Evolutionary conservation across 2,329 filamentous ascomycete genomes (phyloP), one percentile per base, ranked within the genome.

Genomic region (Aspergillus sp.): DNA sequence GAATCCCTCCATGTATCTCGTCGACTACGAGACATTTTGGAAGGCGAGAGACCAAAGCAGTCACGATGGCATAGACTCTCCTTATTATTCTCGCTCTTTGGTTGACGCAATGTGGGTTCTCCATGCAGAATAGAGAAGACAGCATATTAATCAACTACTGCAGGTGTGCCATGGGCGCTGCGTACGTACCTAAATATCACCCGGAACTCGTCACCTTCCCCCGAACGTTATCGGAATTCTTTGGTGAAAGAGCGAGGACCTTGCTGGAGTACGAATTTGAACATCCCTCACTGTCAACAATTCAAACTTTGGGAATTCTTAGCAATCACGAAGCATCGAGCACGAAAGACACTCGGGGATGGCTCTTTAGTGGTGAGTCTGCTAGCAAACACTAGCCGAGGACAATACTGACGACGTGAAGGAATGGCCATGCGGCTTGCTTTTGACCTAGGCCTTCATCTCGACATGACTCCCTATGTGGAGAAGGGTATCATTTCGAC

Each of bases 221-320:
- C 7, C 30, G 30, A 7, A 7, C 30, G 30, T 11, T 32, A 32
- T 7, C 30, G 7, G 30, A 40, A 33, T 57, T 57, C 39, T 57
- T 57, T 38, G 51, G 48, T 19, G 51, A 42, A 5, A 44, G 53
- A 39, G 39, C 55, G 8, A 57, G 53, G 39, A 42, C 50, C 4
- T 43, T 58, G 4, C 45, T 58, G 27, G 53, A 58, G 27, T 44
- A 55, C 13, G 55, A n/a, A n/a, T n/a, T n/a, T n/a, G n/a, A n/a
- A n/a, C n/a, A n/a, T n/a, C n/a, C n/a, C n/a, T n/a, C n/a, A n/a
- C n/a, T n/a, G n/a, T n/a, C n/a, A n/a, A n/a, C n/a, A n/a, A n/a
- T n/a, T n/a, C n/a, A n/a, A n/a, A n/a, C n/a, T n/a, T n/a, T n/a
- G n/a, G n/a, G n/a, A n/a, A n/a, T n/a, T n/a, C n/a, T n/a, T n/a